Evolutionary conservation across 2,329 filamentous ascomycete genomes (phyloP).

Genomic region (Sclerotinia trifoliorum): DNA sequence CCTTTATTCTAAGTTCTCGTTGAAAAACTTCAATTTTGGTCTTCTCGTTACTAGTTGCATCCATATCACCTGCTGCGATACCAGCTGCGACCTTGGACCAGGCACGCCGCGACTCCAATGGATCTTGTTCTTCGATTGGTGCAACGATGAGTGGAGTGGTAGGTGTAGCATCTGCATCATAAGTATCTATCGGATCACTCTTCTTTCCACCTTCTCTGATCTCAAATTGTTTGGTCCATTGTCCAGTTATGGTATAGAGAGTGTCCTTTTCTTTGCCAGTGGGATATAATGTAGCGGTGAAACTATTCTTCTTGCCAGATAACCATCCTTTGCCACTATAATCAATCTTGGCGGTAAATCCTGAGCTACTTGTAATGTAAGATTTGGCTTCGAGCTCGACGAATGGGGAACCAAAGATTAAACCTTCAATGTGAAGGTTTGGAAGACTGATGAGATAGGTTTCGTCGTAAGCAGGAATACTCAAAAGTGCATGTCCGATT

Average conservation of each 20-base stretch:
- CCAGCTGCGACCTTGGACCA: constrained; percentile 84
- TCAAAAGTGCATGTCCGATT: constrained; percentile 82
- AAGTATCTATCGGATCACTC: constrained; percentile 56
- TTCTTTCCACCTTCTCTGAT: constrained; percentile 67
- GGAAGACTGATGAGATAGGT: constrained; percentile 90
- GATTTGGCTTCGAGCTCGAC: constrained; percentile 85
- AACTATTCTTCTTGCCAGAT: constrained; percentile 91
- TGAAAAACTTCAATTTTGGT: constrained; percentile 87
- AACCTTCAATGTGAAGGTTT: constrained; percentile 86
- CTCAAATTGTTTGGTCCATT: constrained; percentile 83
- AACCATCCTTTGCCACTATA: constrained; percentile 95
- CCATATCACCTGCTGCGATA: constrained; percentile 81
- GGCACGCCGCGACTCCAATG: constrained; percentile 81
- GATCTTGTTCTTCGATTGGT: constrained; percentile 75
- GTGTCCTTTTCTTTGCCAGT: constrained; percentile 70
- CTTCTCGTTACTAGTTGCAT: constrained; percentile 75
- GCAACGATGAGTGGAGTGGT: constrained; percentile 70
- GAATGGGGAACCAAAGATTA: constrained; percentile 83
- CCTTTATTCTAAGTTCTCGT: constrained; percentile 70
- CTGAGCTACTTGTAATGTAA: constrained; percentile 82
- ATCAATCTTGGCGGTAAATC: constrained; percentile 85
- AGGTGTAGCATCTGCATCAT: constrained; percentile 56
- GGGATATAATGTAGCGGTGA: constrained; percentile 71
- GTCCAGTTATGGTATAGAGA: constrained; percentile 79
- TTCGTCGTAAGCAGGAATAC: constrained; percentile 57